Percentiles rank a stretch among this genome's conserved stretches.
Evolutionary conservation across 2,329 filamentous ascomycete genomes (phyloP).

Genomic region (Ophiostoma pallidulum): DNA sequence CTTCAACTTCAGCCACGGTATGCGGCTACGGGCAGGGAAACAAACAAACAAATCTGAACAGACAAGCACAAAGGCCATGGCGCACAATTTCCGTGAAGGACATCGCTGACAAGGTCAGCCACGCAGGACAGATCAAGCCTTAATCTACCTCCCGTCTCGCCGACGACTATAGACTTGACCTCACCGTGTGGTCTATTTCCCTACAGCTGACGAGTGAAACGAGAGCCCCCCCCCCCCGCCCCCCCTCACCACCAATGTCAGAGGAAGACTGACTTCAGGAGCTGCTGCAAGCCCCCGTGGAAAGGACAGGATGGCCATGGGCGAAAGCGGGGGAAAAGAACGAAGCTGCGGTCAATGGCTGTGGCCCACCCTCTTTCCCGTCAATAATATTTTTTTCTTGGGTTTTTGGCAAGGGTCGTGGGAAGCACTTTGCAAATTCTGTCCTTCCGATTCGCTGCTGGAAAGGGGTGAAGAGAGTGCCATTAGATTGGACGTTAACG

Average conservation of each 20-base stretch:
- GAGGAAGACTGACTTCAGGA: too few species aligned
- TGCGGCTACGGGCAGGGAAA: not conserved
- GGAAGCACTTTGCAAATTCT: conserved; percentile 3
- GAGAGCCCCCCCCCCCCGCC: too few species aligned
- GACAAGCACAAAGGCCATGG: too few species aligned
- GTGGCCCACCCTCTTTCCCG: too few species aligned
- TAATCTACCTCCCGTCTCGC: not conserved
- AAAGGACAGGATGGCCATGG: not conserved
- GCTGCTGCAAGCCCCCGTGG: too few species aligned
- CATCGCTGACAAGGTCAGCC: conserved; percentile 1
- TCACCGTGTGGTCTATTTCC: too few species aligned
- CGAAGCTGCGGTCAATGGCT: not conserved
- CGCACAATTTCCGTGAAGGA: not conserved
- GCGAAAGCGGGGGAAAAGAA: not conserved
- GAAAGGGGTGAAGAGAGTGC: not conserved
- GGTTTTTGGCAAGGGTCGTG: not conserved
- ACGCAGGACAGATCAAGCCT: not conserved
- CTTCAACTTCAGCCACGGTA: not conserved
- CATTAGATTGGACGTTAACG: not conserved
- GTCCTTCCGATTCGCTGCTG: not conserved
- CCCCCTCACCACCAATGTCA: too few species aligned
- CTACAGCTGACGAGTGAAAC: too few species aligned
- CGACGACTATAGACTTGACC: not conserved
- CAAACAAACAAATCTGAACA: not conserved
- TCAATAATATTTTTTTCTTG: too few species aligned